Evolutionary conservation across 495 filamentous ascomycete genomes (phyloP).

Genomic region (Penicillium verhagenii): DNA sequence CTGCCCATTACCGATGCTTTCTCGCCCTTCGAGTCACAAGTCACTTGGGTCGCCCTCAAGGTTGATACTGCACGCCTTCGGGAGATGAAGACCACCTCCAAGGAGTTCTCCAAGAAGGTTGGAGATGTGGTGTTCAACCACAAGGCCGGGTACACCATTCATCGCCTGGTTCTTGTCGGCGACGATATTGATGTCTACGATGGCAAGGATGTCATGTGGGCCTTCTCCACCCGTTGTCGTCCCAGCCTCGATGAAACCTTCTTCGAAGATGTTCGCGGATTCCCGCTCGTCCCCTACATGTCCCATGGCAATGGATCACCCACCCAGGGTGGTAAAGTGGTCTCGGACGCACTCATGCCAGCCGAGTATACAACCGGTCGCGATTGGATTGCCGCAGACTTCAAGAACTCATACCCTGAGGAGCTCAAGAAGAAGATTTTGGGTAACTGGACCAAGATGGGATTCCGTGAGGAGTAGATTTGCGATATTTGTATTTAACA

Average conservation of each 20-base stretch:
- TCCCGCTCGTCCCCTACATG: constrained; percentile 43
- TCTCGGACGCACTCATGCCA: constrained; percentile 38
- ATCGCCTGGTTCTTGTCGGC: constrained; percentile 36
- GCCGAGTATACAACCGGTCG: constrained; percentile 33
- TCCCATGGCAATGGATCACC: constrained; percentile 27
- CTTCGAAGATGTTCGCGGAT: constrained; percentile 39
- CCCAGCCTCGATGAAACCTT: constrained; percentile 36
- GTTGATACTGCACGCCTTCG: constrained; percentile 34
- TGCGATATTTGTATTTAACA: no score
- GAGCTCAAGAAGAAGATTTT: constrained; percentile 34
- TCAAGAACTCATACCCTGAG: constrained; percentile 34
- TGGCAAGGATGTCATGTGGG: constrained; percentile 42
- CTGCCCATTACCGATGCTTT: constrained; percentile 39
- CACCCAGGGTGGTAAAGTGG: constrained; percentile 36
- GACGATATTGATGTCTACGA: constrained; percentile 42
- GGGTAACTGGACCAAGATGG: constrained; percentile 33
- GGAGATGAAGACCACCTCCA: constrained; percentile 28
- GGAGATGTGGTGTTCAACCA: constrained; percentile 37
- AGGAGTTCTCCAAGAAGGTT: constrained; percentile 28
- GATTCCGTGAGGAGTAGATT: constrained; percentile 28
- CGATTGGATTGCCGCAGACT: constrained; percentile 35
- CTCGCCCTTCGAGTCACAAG: constrained; percentile 40
- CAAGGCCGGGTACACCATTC: constrained; percentile 39
- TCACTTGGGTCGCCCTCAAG: constrained; percentile 39
- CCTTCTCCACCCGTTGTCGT: constrained; percentile 40